Base-by-base conservation (phyloP, 441 rosid species). In the Pelargonium myrrhifolium region DNA sequence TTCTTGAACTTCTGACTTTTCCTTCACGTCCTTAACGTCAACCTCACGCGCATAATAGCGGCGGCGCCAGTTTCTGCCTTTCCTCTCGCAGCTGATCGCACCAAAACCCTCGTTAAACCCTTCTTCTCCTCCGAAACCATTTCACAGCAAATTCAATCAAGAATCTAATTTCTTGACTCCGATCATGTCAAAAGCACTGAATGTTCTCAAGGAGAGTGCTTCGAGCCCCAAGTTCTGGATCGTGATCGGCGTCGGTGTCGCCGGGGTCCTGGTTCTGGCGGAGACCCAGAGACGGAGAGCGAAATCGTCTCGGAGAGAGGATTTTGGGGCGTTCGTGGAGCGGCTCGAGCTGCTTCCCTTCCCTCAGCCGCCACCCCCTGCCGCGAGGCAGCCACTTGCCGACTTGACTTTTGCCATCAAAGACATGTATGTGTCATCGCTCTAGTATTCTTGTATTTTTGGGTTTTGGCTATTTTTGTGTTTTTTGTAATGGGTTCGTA, bases 281-380 rank as follows among this genome's bases (percentile, higher is more conserved):
- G 98, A 89, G 83, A 79, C 86, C 6, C 79, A 85, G 51, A 71
- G 85, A 64, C 84, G 89, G 51, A 76, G 86, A 58, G 77, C 78
- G 51, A 80, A 72, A 61, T 58, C 72, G 74, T 66, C 65, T 39
- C 43, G 63, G 5, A 65, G 69, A 49, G 82, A 72, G 35, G 90
- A 89, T 79, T 89, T 86, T 40, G 93, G 96, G 43, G 97, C 96
- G 65, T 90, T 93, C 65, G 37, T 93, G 22, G 78, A 87, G 75
- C 85, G 85, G 66, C 82, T 93, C 64, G 86, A 84, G 76, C 82
- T 90, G 11, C 78, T 83, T 68, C 93, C 96, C 39, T 85, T 79
- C 49, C 87, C 97, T 71, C 97, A 86, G 68, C 93, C 89, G 42
- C 95, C 96, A 63, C 95, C 98, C 22, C 97, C 98, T 7, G 91